Evolutionary conservation across 805 yeast species (phyloP).

Genomic region (Sugiyamaella mastotermitis): DNA sequence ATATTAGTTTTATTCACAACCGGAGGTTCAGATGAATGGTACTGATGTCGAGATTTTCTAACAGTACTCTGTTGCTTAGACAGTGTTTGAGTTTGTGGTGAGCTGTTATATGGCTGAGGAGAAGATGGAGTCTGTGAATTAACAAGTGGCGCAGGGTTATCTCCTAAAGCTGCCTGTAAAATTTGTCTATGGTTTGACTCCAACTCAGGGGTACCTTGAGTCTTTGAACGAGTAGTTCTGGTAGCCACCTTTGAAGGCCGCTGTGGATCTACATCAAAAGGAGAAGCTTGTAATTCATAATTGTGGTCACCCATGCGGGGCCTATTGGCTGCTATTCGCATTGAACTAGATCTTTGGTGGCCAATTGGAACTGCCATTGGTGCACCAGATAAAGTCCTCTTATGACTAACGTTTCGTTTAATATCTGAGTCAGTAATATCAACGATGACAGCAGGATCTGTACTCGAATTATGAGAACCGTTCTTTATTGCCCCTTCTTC

Average conservation of each 20-base stretch:
- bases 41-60: conserved; percentile 8
- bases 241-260: conserved; percentile 7
- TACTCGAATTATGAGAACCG: not conserved
- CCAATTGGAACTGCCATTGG: not conserved
- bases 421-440: conserved; percentile 1
- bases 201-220: conserved; percentile 14
- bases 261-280: conserved; percentile 4
- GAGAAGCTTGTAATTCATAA: too few relatives aligned
- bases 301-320: too few relatives aligned
- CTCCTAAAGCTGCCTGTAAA: not conserved
- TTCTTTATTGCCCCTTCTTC: too few relatives aligned
- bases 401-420: not conserved
- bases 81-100: not conserved
- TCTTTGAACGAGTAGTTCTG: conserved; percentile 11
- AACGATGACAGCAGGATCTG: conserved; percentile 1
- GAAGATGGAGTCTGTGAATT: conserved; percentile 2
- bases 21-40: conserved; percentile 15
- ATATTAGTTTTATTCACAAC: conserved; percentile 6
- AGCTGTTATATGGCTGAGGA: conserved; percentile 5
- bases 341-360: not conserved
- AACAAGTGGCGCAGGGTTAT: conserved; percentile 2
- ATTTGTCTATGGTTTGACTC: not conserved
- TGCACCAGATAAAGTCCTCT: not conserved
- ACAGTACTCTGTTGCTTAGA: not conserved
- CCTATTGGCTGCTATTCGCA: too few relatives aligned